Evolutionary conservation across 1,139 yeast species (phyloP).

Genomic region (Scheffersomyces lignicola): DNA sequence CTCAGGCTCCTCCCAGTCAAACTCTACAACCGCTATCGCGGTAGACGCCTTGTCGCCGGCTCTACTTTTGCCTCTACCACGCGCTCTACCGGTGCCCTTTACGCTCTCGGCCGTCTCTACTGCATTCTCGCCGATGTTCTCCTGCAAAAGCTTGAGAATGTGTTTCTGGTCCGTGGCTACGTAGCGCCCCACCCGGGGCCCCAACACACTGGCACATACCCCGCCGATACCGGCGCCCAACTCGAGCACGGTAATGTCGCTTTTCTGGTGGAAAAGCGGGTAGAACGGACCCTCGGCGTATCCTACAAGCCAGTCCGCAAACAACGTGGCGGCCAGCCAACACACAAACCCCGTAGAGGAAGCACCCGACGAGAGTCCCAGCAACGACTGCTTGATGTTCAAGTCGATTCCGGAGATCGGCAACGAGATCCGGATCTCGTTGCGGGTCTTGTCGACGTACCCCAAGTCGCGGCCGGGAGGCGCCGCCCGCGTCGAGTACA

Average conservation of each 20-base stretch:
- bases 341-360: conserved; percentile 70
- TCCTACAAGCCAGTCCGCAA: conserved; percentile 54
- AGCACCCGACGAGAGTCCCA: conserved; percentile 39
- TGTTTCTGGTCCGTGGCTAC: conserved; percentile 66
- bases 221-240: conserved; percentile 71
- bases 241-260: conserved; percentile 44
- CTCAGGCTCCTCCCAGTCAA: conserved; percentile 64
- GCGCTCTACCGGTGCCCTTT: too few relatives aligned
- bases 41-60: neutral
- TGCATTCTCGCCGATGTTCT: conserved; percentile 46
- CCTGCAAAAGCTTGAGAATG: conserved; percentile 48
- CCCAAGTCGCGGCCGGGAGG: conserved; percentile 46
- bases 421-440: conserved; percentile 32
- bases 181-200: conserved; percentile 34
- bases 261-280: conserved; percentile 11
- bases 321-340: conserved; percentile 56
- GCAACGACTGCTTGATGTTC: conserved; percentile 40
- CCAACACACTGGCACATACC: conserved; percentile 48
- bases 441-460: conserved; percentile 38
- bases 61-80: neutral
- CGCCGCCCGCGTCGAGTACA: conserved; percentile 39
- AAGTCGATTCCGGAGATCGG: conserved; percentile 30
- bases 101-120: conserved; percentile 2
- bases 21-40: conserved; percentile 46
- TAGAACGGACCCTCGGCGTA: conserved; percentile 24